Base-by-base conservation (phyloP, 2,329 filamentous ascomycete species). In the Sclerotinia minor region DNA sequence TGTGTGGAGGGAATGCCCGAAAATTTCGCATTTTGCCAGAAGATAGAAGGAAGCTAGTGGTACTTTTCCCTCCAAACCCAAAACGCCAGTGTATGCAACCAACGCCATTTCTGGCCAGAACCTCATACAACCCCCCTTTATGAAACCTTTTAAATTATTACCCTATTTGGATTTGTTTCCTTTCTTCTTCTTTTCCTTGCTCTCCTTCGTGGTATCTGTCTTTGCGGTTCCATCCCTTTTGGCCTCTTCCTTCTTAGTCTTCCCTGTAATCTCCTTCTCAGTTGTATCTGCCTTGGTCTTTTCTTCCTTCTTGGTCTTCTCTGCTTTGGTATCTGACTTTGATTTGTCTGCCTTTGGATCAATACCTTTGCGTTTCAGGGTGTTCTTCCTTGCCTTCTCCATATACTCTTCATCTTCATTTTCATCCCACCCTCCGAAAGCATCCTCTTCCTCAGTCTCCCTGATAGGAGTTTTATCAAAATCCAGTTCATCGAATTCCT, bases 341-440 rank as follows among this genome's bases (percentile, higher is more conserved):
- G 70, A 58, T 64, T 81, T 79, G 35, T 84, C 79, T 45, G 84
- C 87, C 76, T 85, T 87, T 1, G 91, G 91, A 78, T 94, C 87
- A 65, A 94, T 79, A 69, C 91, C 91, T 76, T 90, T 89, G 75
- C 87, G 86, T 73, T 90, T 87, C 83, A 93, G 85, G 69, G 87
- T 85, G 75, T 90, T 92, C 72, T 86, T 85, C 81, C 89, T 88
- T n/a, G 87, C 90, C 74, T 87, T 87, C 75, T 89, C 85, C 54
- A 94, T 92, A 76, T 89, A 89, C 73, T 87, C 83, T 73, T 83
- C 79, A 75, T 94, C 92, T 76, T 89, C 89, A 0, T 89, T 87
- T 0, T 92, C 90, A 69, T 93, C 87, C 76, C 91, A 94, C 1
- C 85, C 89, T 63, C 87, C 90, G 77, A 94, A 94, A 60, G 81